Conservation (phyloP, 163 green algal genomes). For the Coccomyxa subellipsoidea region DNA sequence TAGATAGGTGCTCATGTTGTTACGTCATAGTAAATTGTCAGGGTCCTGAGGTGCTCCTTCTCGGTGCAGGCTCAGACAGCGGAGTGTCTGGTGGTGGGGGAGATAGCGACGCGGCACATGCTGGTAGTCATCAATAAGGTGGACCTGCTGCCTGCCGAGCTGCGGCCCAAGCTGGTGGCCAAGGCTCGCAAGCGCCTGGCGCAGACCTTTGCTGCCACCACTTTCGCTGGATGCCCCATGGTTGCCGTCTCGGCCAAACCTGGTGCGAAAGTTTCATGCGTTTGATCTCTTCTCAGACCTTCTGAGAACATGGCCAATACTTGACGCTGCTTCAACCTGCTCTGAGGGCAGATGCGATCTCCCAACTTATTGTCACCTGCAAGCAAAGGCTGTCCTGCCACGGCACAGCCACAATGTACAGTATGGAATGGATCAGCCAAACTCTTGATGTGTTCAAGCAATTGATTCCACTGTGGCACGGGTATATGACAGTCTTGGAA, state of each 20-base stretch:
- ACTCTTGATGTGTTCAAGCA: no score
- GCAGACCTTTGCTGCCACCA: slow-evolving; percentile 76
- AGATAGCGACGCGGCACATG: slow-evolving; percentile 69
- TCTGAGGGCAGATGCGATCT: no score
- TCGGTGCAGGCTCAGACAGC: slow-evolving; percentile 90
- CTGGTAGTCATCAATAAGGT: slow-evolving; percentile 88
- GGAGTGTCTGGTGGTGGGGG: slow-evolving; percentile 92
- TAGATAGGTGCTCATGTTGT: no score
- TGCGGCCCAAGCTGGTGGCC: slow-evolving; percentile 49
- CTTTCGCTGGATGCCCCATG: slow-evolving; percentile 78
- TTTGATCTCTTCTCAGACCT: no score
- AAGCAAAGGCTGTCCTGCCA: no score
- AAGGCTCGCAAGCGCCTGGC: slow-evolving; percentile 75
- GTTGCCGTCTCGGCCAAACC: slow-evolving; percentile 68
- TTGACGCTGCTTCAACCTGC: no score
- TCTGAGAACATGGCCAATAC: no score
- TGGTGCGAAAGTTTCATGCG: slow-evolving; percentile 21
- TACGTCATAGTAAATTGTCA: no score
- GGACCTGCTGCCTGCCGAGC: slow-evolving; percentile 60
- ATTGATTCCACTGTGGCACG: no score
- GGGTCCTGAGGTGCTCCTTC: not conserved
- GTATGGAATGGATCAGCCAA: no score
- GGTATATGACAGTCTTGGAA: not conserved
- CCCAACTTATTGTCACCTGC: no score
- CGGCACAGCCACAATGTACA: no score